Conservation (phyloP, 192 early-diverging fungal genomes). For the Linnemannia schmuckeri region DNA sequence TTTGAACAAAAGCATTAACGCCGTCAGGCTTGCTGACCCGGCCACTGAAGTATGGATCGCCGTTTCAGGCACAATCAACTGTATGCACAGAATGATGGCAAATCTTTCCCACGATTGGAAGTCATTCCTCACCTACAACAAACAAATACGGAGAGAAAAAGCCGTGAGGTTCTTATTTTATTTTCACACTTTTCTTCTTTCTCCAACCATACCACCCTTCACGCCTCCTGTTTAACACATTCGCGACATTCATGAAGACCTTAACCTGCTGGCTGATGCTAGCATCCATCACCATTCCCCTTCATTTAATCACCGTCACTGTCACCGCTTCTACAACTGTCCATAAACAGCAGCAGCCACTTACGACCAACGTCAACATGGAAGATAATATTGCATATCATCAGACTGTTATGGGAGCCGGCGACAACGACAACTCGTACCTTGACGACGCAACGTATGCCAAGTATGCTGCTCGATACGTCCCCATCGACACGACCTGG, state of each 20-base stretch:
- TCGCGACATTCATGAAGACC: neutral
- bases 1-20: no score
- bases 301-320: neutral
- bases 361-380: neutral
- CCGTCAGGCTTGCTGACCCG: no score
- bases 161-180: neutral
- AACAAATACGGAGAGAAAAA: neutral
- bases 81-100: no score
- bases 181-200: neutral
- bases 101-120: no score
- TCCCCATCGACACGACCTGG: neutral
- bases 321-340: neutral
- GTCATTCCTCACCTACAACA: neutral
- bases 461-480: neutral
- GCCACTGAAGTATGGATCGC: no score
- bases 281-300: neutral
- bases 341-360: neutral
- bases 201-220: neutral
- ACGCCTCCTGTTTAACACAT: neutral
- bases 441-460: neutral
- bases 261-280: neutral
- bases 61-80: no score
- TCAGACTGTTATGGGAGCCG: neutral
- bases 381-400: neutral
- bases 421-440: neutral